Conservation (phyloP, 2,329 filamentous ascomycete species). For the Lachnellula suecica region DNA sequence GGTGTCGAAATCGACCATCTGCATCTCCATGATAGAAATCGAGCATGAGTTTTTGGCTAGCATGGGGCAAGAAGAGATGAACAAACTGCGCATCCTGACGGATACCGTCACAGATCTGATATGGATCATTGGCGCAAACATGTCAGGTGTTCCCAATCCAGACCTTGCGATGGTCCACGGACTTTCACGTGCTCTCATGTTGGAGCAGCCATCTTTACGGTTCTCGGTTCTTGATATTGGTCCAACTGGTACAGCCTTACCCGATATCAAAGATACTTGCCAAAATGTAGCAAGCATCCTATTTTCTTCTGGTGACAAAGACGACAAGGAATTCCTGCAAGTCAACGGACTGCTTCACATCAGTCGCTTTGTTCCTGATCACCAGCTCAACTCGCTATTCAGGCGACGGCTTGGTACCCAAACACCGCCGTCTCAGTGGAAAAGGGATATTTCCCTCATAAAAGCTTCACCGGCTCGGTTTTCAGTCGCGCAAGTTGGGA, state of each 20-base stretch:
- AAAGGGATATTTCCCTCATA: background rate
- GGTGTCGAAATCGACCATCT: background rate
- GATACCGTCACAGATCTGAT: background rate
- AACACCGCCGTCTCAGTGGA: background rate
- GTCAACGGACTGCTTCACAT: constrained; percentile 18
- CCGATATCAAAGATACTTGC: background rate
- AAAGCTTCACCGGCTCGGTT: background rate
- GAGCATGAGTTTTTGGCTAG: background rate
- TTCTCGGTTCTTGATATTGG: constrained; percentile 6
- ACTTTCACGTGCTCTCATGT: constrained; percentile 7
- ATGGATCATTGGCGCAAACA: background rate
- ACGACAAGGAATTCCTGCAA: constrained; percentile 9
- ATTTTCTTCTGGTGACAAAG: background rate
- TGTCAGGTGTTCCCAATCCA: background rate
- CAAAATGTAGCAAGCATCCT: background rate
- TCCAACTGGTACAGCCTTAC: background rate
- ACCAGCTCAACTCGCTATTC: constrained; percentile 17
- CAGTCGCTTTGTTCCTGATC: constrained; percentile 24
- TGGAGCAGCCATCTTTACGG: constrained; percentile 10
- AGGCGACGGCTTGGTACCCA: background rate
- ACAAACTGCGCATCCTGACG: background rate
- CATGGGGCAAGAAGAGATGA: background rate
- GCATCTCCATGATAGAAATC: background rate
- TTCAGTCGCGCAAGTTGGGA: constrained; percentile 2
- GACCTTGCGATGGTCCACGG: constrained; percentile 1